Percentiles rank a stretch among this genome's conserved stretches.
These are phyloP conservation scores for Sapria himalayana DNA, from an alignment of 345 rosid species.

Conservation along the genomic window DNA sequence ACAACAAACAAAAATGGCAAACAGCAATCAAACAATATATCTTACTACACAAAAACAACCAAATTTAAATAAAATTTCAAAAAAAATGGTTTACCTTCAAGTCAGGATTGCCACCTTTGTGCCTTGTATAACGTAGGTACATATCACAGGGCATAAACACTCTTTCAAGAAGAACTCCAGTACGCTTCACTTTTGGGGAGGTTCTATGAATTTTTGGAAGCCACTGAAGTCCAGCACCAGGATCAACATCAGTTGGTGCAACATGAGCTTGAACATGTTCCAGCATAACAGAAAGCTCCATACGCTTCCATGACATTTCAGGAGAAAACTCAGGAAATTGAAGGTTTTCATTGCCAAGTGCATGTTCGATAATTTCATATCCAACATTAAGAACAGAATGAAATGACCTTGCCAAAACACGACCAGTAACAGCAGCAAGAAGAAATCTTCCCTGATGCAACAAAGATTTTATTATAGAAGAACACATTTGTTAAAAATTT, in stretches of 20 bases:
- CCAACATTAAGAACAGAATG: constrained; percentile 82
- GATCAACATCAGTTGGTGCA: constrained; percentile 99
- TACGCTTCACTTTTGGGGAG: constrained; percentile 88
- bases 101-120: constrained; percentile 92
- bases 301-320: constrained; percentile 84
- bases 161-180: constrained; percentile 95
- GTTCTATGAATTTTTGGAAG: constrained; percentile 72
- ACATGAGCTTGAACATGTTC: constrained; percentile 98
- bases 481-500: no score
- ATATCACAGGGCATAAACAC: constrained; percentile 98
- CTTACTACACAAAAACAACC: constrained; percentile 4
- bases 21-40: neutral
- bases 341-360: constrained; percentile 46
- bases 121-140: constrained; percentile 87
- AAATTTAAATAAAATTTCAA: constrained; percentile 2
- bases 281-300: constrained; percentile 87
- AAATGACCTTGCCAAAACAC: constrained; percentile 83
- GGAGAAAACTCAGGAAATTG: constrained; percentile 58
- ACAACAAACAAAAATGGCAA: constrained; percentile 8
- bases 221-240: constrained; percentile 99
- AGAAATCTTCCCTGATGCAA: constrained; percentile 81
- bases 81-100: constrained; percentile 41
- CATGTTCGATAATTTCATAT: constrained; percentile 71
- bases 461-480: no score
- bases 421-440: constrained; percentile 95